Conservation (phyloP, 1,284 basidiomycete genomes). For the Pascua sp. region DNA sequence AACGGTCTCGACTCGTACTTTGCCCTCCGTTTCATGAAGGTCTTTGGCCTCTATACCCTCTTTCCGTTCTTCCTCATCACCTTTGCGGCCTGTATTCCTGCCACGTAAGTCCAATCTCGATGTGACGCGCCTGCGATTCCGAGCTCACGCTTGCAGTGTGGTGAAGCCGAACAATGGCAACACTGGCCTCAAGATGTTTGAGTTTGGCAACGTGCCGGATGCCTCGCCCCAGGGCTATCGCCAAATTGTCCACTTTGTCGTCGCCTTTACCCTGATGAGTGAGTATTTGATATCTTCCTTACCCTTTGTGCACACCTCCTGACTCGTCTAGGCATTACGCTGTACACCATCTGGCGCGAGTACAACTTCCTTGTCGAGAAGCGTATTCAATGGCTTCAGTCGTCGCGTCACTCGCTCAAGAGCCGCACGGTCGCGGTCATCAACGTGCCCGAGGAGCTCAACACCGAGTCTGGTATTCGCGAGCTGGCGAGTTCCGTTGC, state of each 20-base stretch:
- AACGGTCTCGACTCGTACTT: slow-evolving; percentile 95
- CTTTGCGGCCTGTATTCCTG: slow-evolving; percentile 52
- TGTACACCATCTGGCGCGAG: slow-evolving; percentile 75
- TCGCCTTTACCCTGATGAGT: slow-evolving; percentile 73
- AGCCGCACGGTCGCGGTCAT: slow-evolving; percentile 85
- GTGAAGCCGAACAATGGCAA: slow-evolving; percentile 49
- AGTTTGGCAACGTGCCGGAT: slow-evolving; percentile 70
- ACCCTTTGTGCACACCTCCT: slow-evolving; percentile 1
- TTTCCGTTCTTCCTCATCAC: slow-evolving; percentile 66
- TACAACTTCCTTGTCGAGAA: slow-evolving; percentile 74
- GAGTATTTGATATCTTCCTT: slow-evolving; percentile 33
- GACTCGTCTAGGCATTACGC: slow-evolving; percentile 64
- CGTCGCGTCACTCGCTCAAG: slow-evolving; percentile 70
- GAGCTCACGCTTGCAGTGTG: slow-evolving; percentile 3
- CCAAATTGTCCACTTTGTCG: slow-evolving; percentile 70
- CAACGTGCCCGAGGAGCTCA: slow-evolving; percentile 76
- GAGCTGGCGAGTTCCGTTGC: slow-evolving; percentile 56
- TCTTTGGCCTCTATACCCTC: slow-evolving; percentile 61
- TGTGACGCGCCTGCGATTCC: background rate
- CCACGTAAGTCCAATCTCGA: slow-evolving; percentile 29
- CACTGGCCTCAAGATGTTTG: slow-evolving; percentile 68
- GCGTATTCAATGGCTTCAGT: slow-evolving; percentile 80
- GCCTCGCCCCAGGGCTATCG: slow-evolving; percentile 54
- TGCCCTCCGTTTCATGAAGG: slow-evolving; percentile 68
- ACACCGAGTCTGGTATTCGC: slow-evolving; percentile 52